Evolutionary conservation across 805 yeast species (phyloP).

Genomic region (Wickerhamomyces pijperi): DNA sequence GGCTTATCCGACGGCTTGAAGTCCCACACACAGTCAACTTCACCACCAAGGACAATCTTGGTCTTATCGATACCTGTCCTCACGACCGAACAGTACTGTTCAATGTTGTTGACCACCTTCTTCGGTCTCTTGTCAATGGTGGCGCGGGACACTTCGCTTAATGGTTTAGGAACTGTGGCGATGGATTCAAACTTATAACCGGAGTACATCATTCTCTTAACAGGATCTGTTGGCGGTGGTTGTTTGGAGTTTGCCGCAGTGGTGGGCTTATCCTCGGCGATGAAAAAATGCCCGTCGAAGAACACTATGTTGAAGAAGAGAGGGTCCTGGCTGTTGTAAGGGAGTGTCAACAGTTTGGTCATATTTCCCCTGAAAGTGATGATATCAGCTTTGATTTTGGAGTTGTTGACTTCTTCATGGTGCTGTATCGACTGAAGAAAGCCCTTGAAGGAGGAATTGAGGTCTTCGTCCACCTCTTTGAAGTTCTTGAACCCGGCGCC

Average conservation of each 20-base stretch:
- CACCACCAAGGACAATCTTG: conserved; percentile 69
- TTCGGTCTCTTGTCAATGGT: conserved; percentile 58
- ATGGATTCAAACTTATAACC: conserved; percentile 84
- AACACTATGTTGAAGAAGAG: conserved; percentile 52
- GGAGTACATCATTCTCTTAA: conserved; percentile 34
- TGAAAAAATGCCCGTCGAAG: conserved; percentile 68
- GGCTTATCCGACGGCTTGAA: conserved; percentile 47
- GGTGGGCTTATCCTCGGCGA: conserved; percentile 28
- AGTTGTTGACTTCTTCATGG: conserved; percentile 36
- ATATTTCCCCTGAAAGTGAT: conserved; percentile 81
- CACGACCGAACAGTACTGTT: conserved; percentile 74
- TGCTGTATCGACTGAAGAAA: conserved; percentile 42
- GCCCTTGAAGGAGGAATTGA: conserved; percentile 48
- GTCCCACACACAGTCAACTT: conserved; percentile 86
- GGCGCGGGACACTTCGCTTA: conserved; percentile 56
- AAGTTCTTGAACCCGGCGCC: conserved; percentile 54
- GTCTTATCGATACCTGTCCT: conserved; percentile 73
- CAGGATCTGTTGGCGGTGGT: conserved; percentile 19
- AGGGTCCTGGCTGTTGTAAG: conserved; percentile 45
- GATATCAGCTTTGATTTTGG: conserved; percentile 48
- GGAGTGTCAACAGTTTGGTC: conserved; percentile 60
- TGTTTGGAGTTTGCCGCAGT: conserved; percentile 15
- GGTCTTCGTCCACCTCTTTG: conserved; percentile 40
- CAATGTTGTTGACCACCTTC: conserved; percentile 53
- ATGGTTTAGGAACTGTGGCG: conserved; percentile 65